These are phyloP conservation scores for Nakazawaea sp. DNA, from an alignment of 805 yeast species.

Conservation along the genomic window DNA sequence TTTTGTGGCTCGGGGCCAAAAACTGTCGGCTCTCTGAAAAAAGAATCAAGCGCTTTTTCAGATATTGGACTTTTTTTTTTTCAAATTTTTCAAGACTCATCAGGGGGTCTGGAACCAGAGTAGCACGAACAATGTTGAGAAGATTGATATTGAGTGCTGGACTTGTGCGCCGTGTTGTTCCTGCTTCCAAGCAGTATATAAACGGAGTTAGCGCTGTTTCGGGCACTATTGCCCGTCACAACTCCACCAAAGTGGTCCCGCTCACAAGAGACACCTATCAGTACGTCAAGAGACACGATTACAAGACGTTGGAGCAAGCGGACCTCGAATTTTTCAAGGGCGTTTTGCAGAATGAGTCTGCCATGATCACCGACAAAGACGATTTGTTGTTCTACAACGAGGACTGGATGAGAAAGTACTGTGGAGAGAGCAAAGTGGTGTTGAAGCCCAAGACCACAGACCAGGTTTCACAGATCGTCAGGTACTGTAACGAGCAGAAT, in stretches of 20 bases:
- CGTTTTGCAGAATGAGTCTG: slow-evolving; percentile 44
- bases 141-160: no score
- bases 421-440: slow-evolving; percentile 78
- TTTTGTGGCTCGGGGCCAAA: no score
- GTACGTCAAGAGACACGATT: slow-evolving; percentile 45
- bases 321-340: slow-evolving; percentile 59
- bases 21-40: no score
- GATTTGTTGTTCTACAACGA: slow-evolving; percentile 72
- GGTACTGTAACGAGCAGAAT: slow-evolving; percentile 69
- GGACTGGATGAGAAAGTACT: slow-evolving; percentile 92
- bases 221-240: background rate
- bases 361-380: slow-evolving; percentile 46
- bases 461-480: slow-evolving; percentile 69
- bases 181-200: no score
- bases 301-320: slow-evolving; percentile 40
- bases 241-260: slow-evolving; percentile 24
- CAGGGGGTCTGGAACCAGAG: no score
- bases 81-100: no score
- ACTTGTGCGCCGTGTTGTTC: slow-evolving; percentile 1
- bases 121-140: no score
- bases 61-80: no score
- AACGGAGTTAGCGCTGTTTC: background rate
- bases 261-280: slow-evolving; percentile 72
- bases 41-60: no score
- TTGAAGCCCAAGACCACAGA: slow-evolving; percentile 77